These are phyloP conservation scores for Apiotrichum akiyoshidainum DNA, from an alignment of 1,284 basidiomycete genomes.

Conservation along the genomic window DNA sequence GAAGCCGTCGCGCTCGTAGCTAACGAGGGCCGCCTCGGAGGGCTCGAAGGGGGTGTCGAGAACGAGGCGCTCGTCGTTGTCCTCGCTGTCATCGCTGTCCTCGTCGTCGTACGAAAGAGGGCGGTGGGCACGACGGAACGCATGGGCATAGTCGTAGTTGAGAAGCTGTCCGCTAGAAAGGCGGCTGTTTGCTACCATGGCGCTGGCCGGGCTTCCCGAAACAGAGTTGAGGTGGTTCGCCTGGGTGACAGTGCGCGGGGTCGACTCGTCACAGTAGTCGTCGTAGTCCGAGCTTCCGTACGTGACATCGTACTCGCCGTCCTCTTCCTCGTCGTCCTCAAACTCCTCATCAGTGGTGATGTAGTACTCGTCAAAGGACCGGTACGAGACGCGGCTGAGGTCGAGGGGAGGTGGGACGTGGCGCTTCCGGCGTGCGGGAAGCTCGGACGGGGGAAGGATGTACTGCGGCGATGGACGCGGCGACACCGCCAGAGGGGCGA, in stretches of 20 bases:
- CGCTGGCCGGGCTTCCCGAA: no score
- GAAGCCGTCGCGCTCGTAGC: constrained; percentile 2
- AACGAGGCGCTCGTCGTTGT: neutral
- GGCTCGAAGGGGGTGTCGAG: neutral
- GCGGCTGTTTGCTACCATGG: no score
- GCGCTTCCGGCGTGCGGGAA: neutral
- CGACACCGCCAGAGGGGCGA: neutral
- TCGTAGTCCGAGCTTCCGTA: no score
- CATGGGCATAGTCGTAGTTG: neutral
- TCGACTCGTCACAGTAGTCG: no score
- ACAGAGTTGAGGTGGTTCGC: no score
- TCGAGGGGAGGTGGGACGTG: neutral
- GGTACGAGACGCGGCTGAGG: neutral
- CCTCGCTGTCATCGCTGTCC: neutral
- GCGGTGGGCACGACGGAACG: neutral
- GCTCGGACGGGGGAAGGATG: constrained; percentile 3
- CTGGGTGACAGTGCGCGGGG: no score
- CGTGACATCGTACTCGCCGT: no score
- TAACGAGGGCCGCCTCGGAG: neutral
- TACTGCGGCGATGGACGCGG: neutral
- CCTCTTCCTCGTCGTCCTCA: no score
- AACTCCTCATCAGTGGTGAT: neutral
- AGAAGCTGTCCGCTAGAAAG: no score
- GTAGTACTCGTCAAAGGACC: neutral
- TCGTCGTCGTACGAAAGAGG: neutral